Evolutionary conservation across 306 rosid genomes (phyloP), one percentile per base, ranked within the genome.

Genomic region (Neltuma alba): DNA sequence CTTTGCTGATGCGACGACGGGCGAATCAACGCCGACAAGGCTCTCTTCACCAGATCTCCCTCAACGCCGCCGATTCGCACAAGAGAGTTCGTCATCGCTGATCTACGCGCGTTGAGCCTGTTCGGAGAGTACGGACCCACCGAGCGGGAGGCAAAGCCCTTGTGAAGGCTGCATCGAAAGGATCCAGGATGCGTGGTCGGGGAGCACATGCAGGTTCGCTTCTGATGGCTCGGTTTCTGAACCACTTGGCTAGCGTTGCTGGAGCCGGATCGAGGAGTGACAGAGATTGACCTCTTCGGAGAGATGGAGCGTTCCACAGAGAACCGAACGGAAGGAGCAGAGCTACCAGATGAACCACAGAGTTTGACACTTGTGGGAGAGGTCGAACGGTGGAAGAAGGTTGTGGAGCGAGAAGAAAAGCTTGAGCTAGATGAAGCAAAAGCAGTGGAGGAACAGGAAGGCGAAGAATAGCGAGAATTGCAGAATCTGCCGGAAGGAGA

Each of bases 111-210:
- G 87, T 93, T 92, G 72, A 95, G 90, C 1, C 97, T 82, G 83
- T 88, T 89, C 31, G 91, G 89, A 25, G 97, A 81, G 88, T 87
- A 94, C 72, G 93, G 92, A 45, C 84, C 82, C 16, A 76, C 33
- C 21, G 85, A n/a, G 25, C 54, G 88, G 6, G 91, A 73, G 47
- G 81, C 62, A 41, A 44, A 80, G 34, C 87, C 79, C 54, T 92
- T 95, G 81, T 95, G 99, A 25, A 95, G 92, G 73, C 95, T 89
- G 77, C 98, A 95, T 1, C 99, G 91, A 77, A 95, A 95, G 7
- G 99, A 93, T 74, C 99, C 99, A 0, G 99, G 99, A 78, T 95
- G 99, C 4, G 80, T 90, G 3, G 99, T 92, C 1, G 99, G 99
- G 5, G 99, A 92, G 75, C 99, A 95, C 93, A 93, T 85, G 44